Percentiles rank a stretch among this genome's conserved stretches.
These are phyloP conservation scores for Cutaneotrichosporon mucoides DNA, from an alignment of 1,284 basidiomycete species.

Conservation along the genomic window DNA sequence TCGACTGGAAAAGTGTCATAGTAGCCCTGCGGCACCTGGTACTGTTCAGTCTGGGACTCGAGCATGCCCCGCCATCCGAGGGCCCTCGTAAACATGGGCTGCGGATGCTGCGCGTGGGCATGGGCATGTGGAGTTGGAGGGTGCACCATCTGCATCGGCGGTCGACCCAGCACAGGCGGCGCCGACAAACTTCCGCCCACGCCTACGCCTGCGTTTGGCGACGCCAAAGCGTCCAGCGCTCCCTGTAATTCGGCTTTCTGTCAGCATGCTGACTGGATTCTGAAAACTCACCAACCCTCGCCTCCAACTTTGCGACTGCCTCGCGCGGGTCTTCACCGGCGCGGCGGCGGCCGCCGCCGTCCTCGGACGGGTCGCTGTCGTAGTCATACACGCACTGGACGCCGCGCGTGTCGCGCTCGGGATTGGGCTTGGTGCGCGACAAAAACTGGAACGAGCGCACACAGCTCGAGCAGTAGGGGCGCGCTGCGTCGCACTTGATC, in stretches of 20 bases:
- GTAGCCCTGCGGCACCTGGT: neutral
- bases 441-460: slow-evolving; percentile 21
- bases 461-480: slow-evolving; percentile 20
- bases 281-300: slow-evolving; percentile 30
- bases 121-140: no score
- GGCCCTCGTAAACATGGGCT: no score
- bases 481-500: slow-evolving; percentile 22
- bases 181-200: neutral
- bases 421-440: slow-evolving; percentile 31
- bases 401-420: slow-evolving; percentile 31
- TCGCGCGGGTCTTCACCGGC: slow-evolving; percentile 6
- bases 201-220: neutral
- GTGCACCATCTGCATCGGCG: neutral
- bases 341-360: neutral
- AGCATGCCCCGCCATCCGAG: no score
- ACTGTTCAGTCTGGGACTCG: neutral
- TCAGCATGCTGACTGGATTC: neutral
- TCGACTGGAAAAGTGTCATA: neutral
- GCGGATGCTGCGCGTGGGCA: no score
- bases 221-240: neutral
- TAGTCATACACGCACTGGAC: slow-evolving; percentile 38
- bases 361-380: neutral
- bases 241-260: slow-evolving; percentile 22
- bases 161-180: neutral
- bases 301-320: slow-evolving; percentile 29